These are phyloP conservation scores for Melanomma pulvis-pyrius DNA, from an alignment of 495 filamentous ascomycete genomes.

Conservation along the genomic window DNA sequence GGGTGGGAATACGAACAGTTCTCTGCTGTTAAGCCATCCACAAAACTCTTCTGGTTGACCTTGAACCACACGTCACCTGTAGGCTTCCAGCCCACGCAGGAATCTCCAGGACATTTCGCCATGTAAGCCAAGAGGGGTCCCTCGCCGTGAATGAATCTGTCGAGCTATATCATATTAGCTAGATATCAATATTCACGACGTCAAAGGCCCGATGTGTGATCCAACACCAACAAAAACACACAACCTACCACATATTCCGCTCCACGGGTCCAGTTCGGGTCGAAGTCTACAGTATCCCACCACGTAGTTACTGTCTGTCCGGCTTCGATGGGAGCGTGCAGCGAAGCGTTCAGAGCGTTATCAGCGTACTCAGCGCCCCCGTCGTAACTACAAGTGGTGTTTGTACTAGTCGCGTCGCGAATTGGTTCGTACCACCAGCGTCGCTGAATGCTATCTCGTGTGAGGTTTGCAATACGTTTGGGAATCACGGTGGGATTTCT, in stretches of 20 bases:
- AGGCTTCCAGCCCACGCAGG: neutral
- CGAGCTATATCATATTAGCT: neutral
- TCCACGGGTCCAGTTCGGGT: neutral
- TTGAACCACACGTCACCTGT: neutral
- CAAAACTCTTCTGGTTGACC: neutral
- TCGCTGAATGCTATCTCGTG: constrained; percentile 6
- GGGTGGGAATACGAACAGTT: neutral
- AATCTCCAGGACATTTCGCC: neutral
- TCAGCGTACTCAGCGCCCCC: neutral
- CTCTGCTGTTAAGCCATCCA: neutral
- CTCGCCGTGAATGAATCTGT: neutral
- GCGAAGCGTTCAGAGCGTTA: neutral
- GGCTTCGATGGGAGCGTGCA: constrained; percentile 1
- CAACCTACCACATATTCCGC: neutral
- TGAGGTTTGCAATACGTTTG: neutral
- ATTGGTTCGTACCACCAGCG: neutral
- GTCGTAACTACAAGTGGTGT: constrained; percentile 6
- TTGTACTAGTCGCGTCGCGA: neutral
- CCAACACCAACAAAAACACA: neutral
- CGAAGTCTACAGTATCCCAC: neutral
- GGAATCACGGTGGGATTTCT: neutral
- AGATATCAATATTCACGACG: too few relatives aligned
- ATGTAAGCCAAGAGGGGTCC: neutral
- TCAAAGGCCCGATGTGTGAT: neutral
- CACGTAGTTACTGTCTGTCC: neutral